Evolutionary conservation across 805 yeast species (phyloP), one percentile per base, ranked within the genome.

Genomic region (Debaryomyces maramus): DNA sequence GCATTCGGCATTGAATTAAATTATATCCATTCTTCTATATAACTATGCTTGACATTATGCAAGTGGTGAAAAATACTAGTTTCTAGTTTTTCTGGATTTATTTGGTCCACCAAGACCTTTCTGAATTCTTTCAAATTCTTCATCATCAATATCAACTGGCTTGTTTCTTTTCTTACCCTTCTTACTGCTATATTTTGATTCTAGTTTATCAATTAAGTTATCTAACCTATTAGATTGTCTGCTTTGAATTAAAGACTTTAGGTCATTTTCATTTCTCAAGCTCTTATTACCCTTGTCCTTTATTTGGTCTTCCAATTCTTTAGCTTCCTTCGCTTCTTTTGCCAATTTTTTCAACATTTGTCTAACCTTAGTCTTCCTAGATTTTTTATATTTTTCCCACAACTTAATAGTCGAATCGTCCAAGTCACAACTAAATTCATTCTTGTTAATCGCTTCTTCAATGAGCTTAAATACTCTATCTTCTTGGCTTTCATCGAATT

Each of bases 281-380:
- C 46, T 53, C 33, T 53, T 32, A 37, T 53, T 66, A 10, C 50
- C 72, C 55, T 56, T 61, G 54, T 56, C 60, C 32, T 65, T 63
- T 16, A 67, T 49, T 46, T 63, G 60, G 43, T 64, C 56, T 46
- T 72, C 70, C 46, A 75, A 55, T 45, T 65, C 67, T 43, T 73
- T 78, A 0, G 86, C 87, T 53, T 83, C 82, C 44, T 72, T 70
- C 2, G 88, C 83, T 51, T 85, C 89, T 45, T 75, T 80, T 10
- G 80, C 81, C 45, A 78, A 66, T 34, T 67, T 62, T 41, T 78
- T 75, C 37, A 68, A 50, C 51, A 77, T 72, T 49, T 72, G 75
- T 48, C 65, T 67, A 27, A 78, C 75, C 49, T 67, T 66, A 10
- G 72, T 59, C 34, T 65, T 61, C 27, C 85, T 65, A 2, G 77